Base-by-base conservation (phyloP, 371 early-diverging fungal species). In the Mucor plumbeus region DNA sequence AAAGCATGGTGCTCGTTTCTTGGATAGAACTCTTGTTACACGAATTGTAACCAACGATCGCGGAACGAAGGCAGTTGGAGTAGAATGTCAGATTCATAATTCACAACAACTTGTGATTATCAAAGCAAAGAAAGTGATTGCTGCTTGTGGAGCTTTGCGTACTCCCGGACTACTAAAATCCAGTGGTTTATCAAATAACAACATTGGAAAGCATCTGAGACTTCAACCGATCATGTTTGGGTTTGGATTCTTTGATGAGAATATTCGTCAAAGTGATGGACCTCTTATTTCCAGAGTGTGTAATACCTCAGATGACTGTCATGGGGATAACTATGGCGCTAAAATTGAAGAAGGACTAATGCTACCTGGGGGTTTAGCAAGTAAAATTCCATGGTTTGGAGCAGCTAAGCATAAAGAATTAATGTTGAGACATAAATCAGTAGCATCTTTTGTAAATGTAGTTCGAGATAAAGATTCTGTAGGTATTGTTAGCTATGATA, bases 111-210 rank as follows among this genome's bases (percentile, higher is more conserved):
- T 63, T 14, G 43, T 34, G 7, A 14, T 15, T 1, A 58, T 79
- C 13, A 65, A 75, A 19, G 86, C 91, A 1, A 64, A 74, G 36
- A 78, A 71, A 17, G 89, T 92, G 0, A 85, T 93, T 19, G 76
- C 85, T 26, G 71, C 90, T 36, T 78, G 78, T 50, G 94, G 94
- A 1, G 79, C 90, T 3, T 68, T 93, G 59, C 81, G 88, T 61
- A 81, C 90, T 0, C 92, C 92, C 0, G 81, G 85, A 13, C 44
- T 93, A 9, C 68, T 93, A 56, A 72, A 72, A 17, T 77, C 86
- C 9, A 86, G 86, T 61, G 91, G 91, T 31, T 70, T 93, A 50
- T 78, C 75, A 34, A 91, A 91, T 72, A 73, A 71, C 40, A 56
- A 91, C 68, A 89, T 93, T 73, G 94, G 94, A 7, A 61, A 71